Evolutionary conservation across 2,329 filamentous ascomycete species (phyloP).

Genomic region (Diplodia sapinea): DNA sequence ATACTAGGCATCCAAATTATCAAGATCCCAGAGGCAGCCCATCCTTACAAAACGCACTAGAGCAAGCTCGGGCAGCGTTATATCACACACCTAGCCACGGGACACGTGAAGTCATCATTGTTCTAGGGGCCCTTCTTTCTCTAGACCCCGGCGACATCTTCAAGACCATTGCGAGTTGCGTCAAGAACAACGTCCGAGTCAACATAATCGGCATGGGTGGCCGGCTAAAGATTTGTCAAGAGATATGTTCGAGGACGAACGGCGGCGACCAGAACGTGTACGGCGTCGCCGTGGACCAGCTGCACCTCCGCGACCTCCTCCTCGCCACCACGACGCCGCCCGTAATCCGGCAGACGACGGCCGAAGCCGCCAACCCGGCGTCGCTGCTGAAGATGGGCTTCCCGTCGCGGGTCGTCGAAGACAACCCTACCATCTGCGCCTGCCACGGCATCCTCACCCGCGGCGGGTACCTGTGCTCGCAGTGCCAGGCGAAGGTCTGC

Average conservation of each 20-base stretch:
- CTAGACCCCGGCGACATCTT: constrained; percentile 96
- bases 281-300: constrained; percentile 82
- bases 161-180: constrained; percentile 79
- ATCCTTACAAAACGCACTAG: constrained; percentile 85
- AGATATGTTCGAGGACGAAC: constrained; percentile 88
- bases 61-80: constrained; percentile 91
- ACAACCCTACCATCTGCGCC: constrained; percentile 78
- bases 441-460: constrained; percentile 84
- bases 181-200: constrained; percentile 83
- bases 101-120: constrained; percentile 87
- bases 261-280: constrained; percentile 77
- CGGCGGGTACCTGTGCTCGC: constrained; percentile 88
- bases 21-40: constrained; percentile 58
- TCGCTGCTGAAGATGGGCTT: constrained; percentile 97
- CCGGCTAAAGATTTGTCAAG: constrained; percentile 88
- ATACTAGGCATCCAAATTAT: constrained; percentile 70
- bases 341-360: constrained; percentile 66
- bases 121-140: constrained; percentile 88
- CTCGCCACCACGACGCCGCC: constrained; percentile 89
- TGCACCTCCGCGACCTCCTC: constrained; percentile 87
- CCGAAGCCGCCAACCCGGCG: constrained; percentile 50
- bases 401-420: constrained; percentile 80
- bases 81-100: constrained; percentile 93
- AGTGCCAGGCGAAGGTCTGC: constrained; percentile 89
- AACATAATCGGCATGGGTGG: constrained; percentile 89